Evolutionary conservation across 768 basidiomycete genomes (phyloP).

Genomic region (Termitomyces eurrhizus): DNA sequence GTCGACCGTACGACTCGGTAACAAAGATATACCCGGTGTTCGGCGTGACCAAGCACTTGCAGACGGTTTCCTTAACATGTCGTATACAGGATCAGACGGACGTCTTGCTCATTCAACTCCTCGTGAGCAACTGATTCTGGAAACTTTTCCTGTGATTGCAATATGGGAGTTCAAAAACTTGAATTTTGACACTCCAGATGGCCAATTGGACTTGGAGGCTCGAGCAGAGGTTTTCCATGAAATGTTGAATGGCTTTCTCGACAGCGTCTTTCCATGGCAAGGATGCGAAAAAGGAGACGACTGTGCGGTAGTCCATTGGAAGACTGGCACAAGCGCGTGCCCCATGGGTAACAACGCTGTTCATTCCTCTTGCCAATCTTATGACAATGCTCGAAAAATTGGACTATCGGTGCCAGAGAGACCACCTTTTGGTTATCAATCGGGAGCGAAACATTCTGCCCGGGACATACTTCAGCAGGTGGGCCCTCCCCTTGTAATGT

Average conservation of each 20-base stretch:
- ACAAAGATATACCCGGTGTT: background rate
- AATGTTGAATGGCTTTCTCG: background rate
- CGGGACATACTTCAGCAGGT: conserved; percentile 6
- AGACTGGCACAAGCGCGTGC: background rate
- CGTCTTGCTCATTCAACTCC: background rate
- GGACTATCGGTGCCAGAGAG: background rate
- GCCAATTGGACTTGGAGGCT: background rate
- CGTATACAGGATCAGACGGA: background rate
- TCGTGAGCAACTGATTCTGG: background rate
- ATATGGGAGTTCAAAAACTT: background rate
- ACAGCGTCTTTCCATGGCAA: background rate
- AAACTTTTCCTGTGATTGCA: background rate
- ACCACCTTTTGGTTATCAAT: background rate
- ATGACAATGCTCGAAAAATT: background rate
- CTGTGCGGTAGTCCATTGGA: background rate
- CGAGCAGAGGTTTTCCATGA: background rate
- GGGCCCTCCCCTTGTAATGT: background rate
- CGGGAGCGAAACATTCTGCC: background rate
- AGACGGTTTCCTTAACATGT: conserved; percentile 2
- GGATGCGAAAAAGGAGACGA: background rate
- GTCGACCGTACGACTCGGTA: background rate
- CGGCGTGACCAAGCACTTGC: background rate
- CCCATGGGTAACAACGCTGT: background rate
- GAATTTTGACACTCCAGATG: background rate
- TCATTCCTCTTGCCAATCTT: background rate